A percentile compares a stretch with the other conserved stretches of the same genome.
phyloP scores from a whole-genome alignment of 352 stramenopile species.

The Phytophthora constricta region DNA sequence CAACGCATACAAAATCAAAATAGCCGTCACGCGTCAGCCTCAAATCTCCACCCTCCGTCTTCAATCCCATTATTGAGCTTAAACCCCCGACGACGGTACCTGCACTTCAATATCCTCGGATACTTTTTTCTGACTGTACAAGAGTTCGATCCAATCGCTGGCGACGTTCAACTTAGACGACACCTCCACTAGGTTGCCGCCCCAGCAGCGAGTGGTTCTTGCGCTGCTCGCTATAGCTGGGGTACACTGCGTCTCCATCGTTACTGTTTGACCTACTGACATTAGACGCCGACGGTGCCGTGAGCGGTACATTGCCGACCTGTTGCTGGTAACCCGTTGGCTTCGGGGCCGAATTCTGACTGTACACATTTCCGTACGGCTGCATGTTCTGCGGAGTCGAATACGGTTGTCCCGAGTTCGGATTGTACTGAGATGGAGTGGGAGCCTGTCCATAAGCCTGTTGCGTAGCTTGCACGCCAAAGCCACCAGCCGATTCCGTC shows the following conservation, averaged over 20 bases:
- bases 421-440: conserved; percentile 39
- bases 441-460: conserved; percentile 42
- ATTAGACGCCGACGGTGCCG: conserved; percentile 21
- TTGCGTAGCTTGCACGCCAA: conserved; percentile 34
- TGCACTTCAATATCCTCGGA: too few species aligned
- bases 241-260: conserved; percentile 62
- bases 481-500: conserved; percentile 45
- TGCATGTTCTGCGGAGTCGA: conserved; percentile 43
- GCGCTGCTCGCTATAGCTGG: conserved; percentile 66
- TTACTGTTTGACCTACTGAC: conserved; percentile 41
- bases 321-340: conserved; percentile 41
- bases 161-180: conserved; percentile 50
- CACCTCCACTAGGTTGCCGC: conserved; percentile 64
- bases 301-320: conserved; percentile 39
- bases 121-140: too few species aligned
- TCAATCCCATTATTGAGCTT: not conserved
- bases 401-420: conserved; percentile 30
- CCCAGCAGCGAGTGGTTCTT: conserved; percentile 76
- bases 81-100: conserved; percentile 3
- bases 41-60: not conserved
- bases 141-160: not conserved
- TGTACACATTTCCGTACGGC: conserved; percentile 27
- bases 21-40: not conserved
- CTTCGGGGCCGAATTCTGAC: conserved; percentile 34
- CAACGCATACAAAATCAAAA: conserved; percentile 38